Percentiles rank a stretch among this genome's conserved stretches.
Evolutionary conservation across 129 eudicot genomes (phyloP).

Genomic region (Chrysanthemum seticuspe): DNA sequence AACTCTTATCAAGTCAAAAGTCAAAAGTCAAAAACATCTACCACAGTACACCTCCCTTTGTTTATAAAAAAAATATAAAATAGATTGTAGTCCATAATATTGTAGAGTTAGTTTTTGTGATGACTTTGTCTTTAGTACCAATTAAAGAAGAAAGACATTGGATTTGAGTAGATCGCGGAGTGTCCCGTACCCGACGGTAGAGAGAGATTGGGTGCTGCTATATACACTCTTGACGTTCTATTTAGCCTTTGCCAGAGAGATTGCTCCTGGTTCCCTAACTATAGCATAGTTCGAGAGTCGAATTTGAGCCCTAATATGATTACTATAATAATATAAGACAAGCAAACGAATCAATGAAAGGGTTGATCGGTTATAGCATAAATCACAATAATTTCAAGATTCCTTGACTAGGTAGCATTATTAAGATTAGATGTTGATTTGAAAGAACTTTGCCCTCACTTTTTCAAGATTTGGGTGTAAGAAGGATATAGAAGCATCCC

Average conservation of each 20-base stretch:
- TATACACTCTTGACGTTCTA: no score
- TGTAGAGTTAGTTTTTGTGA: no score
- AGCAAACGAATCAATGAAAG: background rate
- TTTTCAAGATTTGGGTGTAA: conserved; percentile 8
- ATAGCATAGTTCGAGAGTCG: no score
- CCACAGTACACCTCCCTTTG: background rate
- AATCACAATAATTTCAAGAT: background rate
- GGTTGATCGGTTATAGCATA: background rate
- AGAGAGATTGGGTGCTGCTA: no score
- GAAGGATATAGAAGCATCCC: background rate
- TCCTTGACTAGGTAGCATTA: background rate
- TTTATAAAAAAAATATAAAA: no score
- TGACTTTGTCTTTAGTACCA: no score
- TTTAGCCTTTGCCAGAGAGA: no score
- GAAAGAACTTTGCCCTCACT: background rate
- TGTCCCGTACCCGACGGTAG: no score
- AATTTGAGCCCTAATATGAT: background rate
- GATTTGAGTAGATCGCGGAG: no score
- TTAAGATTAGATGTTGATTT: conserved; percentile 19
- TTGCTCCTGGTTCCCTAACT: no score
- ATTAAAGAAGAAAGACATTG: no score
- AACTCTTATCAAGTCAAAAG: conserved; percentile 44
- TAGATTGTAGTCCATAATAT: background rate
- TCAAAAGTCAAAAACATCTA: conserved; percentile 18
- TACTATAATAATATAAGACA: background rate